Conservation (phyloP, 306 rosid genomes). For the Prunus armeniaca region DNA sequence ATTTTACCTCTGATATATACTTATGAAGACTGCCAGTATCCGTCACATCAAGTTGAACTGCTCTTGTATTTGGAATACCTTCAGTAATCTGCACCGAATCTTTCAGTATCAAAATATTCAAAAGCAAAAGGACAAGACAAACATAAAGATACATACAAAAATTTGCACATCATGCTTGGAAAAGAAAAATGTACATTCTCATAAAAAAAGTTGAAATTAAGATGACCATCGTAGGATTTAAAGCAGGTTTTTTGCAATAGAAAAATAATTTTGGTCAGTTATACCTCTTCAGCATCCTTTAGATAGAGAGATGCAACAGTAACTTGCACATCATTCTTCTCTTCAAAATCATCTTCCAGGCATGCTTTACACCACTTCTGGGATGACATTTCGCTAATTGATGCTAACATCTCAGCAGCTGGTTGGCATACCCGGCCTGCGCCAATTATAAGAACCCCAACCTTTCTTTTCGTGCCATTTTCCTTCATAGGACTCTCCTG, state of each 20-base stretch:
- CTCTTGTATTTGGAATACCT: conserved; percentile 73
- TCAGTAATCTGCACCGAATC: conserved; percentile 60
- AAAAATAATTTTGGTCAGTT: background rate
- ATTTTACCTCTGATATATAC: conserved; percentile 66
- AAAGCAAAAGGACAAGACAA: background rate
- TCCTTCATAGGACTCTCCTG: conserved; percentile 46
- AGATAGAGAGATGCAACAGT: conserved; percentile 88
- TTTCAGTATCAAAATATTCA: conserved; percentile 26
- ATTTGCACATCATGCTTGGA: background rate
- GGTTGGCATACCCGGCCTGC: conserved; percentile 97
- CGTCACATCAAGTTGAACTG: conserved; percentile 72
- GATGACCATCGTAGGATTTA: background rate
- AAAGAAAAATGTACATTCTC: no score
- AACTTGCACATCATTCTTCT: conserved; percentile 63
- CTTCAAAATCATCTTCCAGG: conserved; percentile 54
- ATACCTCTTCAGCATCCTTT: conserved; percentile 87
- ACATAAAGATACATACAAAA: background rate
- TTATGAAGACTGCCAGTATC: conserved; percentile 50
- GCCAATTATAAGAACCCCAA: conserved; percentile 78
- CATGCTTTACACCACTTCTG: conserved; percentile 41
- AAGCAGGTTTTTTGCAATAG: background rate
- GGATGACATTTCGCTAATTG: conserved; percentile 52
- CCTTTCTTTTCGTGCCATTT: conserved; percentile 45
- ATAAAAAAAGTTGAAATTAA: background rate
- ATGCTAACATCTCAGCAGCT: conserved; percentile 75